A percentile compares a stretch with the other conserved stretches of the same genome.
Conservation (phyloP, 768 basidiomycete species). For the Suillus variegatus region DNA sequence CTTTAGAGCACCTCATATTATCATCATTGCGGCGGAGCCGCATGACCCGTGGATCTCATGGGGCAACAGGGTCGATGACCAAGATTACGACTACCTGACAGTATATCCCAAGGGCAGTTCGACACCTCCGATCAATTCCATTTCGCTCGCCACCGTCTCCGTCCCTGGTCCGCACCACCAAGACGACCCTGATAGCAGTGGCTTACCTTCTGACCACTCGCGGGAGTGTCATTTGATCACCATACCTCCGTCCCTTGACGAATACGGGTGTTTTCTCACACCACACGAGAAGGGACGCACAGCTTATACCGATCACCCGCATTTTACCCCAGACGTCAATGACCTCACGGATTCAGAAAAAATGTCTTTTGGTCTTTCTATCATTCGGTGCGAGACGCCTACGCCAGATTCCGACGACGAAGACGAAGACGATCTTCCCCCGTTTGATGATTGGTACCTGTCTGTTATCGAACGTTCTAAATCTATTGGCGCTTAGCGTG, state of each 20-base stretch:
- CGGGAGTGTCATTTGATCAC: conserved; percentile 2
- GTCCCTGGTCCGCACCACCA: conserved; percentile 1
- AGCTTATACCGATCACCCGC: conserved; percentile 1
- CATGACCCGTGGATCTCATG: conserved; percentile 41
- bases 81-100: conserved; percentile 8
- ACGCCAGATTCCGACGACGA: conserved; percentile 8
- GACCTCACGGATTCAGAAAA: background rate
- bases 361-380: background rate
- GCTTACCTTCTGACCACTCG: conserved; percentile 3
- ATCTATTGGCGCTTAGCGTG: background rate
- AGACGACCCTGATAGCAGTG: background rate
- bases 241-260: conserved; percentile 5
- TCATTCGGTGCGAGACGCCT: conserved; percentile 6
- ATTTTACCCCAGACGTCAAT: background rate
- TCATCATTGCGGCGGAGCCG: conserved; percentile 41
- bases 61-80: conserved; percentile 27
- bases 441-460: conserved; percentile 21
- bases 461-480: conserved; percentile 14
- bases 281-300: background rate
- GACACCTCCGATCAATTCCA: background rate
- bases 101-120: background rate
- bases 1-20: conserved; percentile 45
- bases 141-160: background rate
- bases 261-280: conserved; percentile 4
- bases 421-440: conserved; percentile 18